Base-by-base conservation (phyloP, 2,329 filamentous ascomycete species). In the Zelopaecilomyces penicillatus region DNA sequence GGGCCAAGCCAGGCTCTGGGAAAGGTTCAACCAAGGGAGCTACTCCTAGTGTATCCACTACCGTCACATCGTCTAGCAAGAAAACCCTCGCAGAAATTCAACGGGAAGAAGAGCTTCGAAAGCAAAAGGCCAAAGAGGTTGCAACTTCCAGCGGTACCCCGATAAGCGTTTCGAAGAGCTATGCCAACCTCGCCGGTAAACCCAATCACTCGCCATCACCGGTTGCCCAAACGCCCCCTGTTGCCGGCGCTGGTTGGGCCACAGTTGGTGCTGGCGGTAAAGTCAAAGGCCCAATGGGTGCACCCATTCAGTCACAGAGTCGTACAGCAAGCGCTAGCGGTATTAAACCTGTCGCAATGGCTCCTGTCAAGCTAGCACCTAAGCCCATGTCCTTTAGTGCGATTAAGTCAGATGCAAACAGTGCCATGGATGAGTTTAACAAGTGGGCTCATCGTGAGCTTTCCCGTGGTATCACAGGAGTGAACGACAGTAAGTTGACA, bases 81-180 rank as follows among this genome's bases (percentile, higher is more conserved):
- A 96, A 96, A 76, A 95, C 89, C 0, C 73, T 97, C 37, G 87
- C 89, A 27, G 91, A 97, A 54, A 97, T 98, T 47, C 93, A 97
- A 63, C 90, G 90, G 51, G 93, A 98, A 67, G 93, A 98, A 60
- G 93, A 97, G 61, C 52, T 55, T 26, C 61, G 61, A 52, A 98
- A 98, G 74, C 82, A 85, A 57, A 87, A 85, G 62, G 77, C 80
- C 2, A 71, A 66, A 52, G 71, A 78, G 39, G 63, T 65, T 4
- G 77, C 79, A 54, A 65, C 70, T 27, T 39, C 39, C 2, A 33
- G 35, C 6, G 68, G 64, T 28, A 63, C 71, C 8, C 66, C 73
- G 26, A 62, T 70, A 12, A 64, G 73, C 36, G 63, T 73, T 7
- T 85, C 86, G 34, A 97, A 97, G 71, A 85, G 91, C 45, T 97